These are phyloP conservation scores for Cryptococcus wingfieldii DNA, from an alignment of 1,284 basidiomycete species.

Conservation along the genomic window DNA sequence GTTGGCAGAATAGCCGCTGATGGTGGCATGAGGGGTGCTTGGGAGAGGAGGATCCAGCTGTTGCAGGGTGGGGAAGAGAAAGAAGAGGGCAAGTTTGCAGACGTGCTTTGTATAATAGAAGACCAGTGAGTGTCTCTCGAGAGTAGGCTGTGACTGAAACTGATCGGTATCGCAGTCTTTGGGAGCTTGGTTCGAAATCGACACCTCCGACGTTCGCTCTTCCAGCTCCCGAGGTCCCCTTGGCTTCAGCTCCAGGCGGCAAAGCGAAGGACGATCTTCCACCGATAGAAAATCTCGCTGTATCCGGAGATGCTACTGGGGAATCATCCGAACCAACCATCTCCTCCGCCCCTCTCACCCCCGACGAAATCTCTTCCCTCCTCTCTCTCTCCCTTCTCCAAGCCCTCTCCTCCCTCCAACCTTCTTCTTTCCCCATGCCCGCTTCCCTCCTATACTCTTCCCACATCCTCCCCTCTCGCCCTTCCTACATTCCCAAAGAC, in stretches of 20 bases:
- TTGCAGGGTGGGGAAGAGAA: slow-evolving; percentile 23
- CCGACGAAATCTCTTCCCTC: slow-evolving; percentile 54
- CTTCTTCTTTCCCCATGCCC: slow-evolving; percentile 65
- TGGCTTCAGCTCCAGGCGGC: slow-evolving; percentile 22
- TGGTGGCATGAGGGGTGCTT: slow-evolving; percentile 39
- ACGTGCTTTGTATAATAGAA: slow-evolving; percentile 42
- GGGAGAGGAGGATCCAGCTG: slow-evolving; percentile 29
- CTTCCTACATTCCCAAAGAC: slow-evolving; percentile 58
- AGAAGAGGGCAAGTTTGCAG: slow-evolving; percentile 45
- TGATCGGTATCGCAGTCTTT: slow-evolving; percentile 14
- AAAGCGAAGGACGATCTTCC: neutral
- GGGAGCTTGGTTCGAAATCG: slow-evolving; percentile 41
- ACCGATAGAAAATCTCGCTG: slow-evolving; percentile 59
- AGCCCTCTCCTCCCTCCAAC: slow-evolving; percentile 52
- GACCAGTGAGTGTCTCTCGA: slow-evolving; percentile 40
- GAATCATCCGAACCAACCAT: neutral
- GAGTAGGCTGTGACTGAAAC: neutral
- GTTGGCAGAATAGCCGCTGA: slow-evolving; percentile 38
- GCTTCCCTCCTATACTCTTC: slow-evolving; percentile 71
- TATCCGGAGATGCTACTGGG: slow-evolving; percentile 60
- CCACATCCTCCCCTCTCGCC: slow-evolving; percentile 72
- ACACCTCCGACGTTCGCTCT: slow-evolving; percentile 22
- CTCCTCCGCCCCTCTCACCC: slow-evolving; percentile 50
- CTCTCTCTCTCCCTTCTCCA: slow-evolving; percentile 65
- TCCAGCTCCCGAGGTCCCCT: slow-evolving; percentile 23